A percentile compares a stretch with the other conserved stretches of the same genome.
phyloP scores from a whole-genome alignment of 2,329 filamentous ascomycete species.

The Pestalotiopsis sp. region DNA sequence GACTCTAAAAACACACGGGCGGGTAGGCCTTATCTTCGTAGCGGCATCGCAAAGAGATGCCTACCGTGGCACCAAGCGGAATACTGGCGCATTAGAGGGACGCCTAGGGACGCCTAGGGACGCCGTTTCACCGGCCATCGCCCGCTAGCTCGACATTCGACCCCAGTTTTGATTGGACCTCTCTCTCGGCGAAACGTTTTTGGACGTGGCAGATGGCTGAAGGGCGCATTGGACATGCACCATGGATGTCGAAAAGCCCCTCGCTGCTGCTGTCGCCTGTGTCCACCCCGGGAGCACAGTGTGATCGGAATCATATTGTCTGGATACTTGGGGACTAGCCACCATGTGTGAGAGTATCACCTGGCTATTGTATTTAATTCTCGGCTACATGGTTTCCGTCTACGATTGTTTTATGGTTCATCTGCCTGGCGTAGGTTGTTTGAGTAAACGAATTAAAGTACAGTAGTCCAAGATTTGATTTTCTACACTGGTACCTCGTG shows the following conservation, averaged over 20 bases:
- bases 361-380: no score
- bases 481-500: no score
- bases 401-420: no score
- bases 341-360: no score
- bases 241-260: not conserved
- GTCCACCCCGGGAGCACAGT: not conserved
- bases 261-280: not conserved
- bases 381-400: no score
- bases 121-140: not conserved
- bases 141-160: not conserved
- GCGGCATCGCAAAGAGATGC: not conserved
- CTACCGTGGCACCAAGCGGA: not conserved
- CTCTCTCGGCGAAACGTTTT: conserved; percentile 8
- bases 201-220: not conserved
- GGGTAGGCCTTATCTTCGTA: not conserved
- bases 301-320: not conserved
- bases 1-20: not conserved
- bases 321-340: no score
- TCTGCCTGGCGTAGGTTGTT: no score
- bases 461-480: no score
- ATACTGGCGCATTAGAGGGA: not conserved
- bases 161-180: conserved; percentile 10
- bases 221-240: not conserved
- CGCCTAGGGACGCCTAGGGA: not conserved
- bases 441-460: no score